phyloP scores from a whole-genome alignment of 2,329 filamentous ascomycete genomes.

The Proliferodiscus dingleyae region DNA sequence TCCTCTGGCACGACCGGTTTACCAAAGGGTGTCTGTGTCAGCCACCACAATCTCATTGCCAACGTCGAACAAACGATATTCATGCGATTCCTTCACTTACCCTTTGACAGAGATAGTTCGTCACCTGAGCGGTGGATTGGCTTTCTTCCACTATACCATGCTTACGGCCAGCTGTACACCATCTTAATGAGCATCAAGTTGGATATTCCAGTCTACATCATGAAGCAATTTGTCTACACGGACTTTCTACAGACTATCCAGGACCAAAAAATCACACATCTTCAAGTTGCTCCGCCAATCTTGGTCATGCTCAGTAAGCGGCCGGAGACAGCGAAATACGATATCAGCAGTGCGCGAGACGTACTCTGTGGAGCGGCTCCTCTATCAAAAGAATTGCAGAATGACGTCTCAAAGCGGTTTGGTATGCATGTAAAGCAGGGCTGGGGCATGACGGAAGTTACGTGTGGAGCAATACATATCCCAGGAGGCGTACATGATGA shows the following conservation, averaged over 20 bases:
- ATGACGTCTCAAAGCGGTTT: conserved; percentile 33
- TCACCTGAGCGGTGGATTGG: conserved; percentile 47
- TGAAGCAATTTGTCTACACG: conserved; percentile 51
- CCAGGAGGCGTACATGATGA: conserved; percentile 33
- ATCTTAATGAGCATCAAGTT: conserved; percentile 43
- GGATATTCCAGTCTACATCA: conserved; percentile 47
- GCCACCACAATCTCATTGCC: conserved; percentile 22
- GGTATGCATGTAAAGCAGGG: conserved; percentile 43
- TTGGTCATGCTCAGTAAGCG: too few species aligned
- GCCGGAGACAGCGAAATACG: too few species aligned
- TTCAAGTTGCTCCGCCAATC: conserved; percentile 54
- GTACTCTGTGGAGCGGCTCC: conserved; percentile 52
- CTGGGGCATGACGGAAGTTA: conserved; percentile 58
- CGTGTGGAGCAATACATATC: conserved; percentile 40
- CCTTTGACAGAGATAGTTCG: too few species aligned
- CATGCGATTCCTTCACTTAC: conserved; percentile 33
- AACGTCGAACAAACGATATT: conserved; percentile 42
- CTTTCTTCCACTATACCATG: conserved; percentile 64
- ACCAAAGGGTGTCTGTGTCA: conserved; percentile 72
- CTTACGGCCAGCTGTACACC: conserved; percentile 51
- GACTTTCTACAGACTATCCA: conserved; percentile 48
- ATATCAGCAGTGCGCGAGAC: too few species aligned
- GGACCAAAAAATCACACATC: conserved; percentile 47
- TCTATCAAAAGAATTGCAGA: conserved; percentile 34
- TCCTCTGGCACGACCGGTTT: conserved; percentile 76